Percentiles rank a stretch among this genome's conserved stretches.
phyloP scores from a whole-genome alignment of 139 green algal genomes.

The Astrephomene gubernaculifera region DNA sequence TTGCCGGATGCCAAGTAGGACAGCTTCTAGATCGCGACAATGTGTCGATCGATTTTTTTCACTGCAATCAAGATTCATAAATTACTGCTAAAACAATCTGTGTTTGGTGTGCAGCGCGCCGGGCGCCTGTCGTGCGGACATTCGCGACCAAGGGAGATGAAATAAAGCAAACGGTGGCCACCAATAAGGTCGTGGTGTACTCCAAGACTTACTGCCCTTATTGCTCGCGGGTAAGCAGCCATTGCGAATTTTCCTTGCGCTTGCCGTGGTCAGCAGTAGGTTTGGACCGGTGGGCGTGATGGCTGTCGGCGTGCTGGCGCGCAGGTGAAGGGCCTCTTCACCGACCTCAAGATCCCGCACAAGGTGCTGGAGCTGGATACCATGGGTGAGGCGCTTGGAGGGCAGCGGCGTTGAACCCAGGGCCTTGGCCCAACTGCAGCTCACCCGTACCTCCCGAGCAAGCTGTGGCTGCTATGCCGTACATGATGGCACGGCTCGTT shows the following conservation, averaged over 20 bases:
- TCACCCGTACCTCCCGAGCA: too few species aligned
- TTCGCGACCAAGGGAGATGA: constrained; percentile 5
- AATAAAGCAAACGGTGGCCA: constrained; percentile 15
- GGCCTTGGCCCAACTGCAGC: too few species aligned
- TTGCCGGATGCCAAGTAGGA: not conserved
- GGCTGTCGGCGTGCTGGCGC: too few species aligned
- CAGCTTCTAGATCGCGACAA: not conserved
- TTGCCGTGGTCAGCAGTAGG: too few species aligned
- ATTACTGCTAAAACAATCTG: too few species aligned
- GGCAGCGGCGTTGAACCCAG: too few species aligned
- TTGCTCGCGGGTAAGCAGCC: constrained; percentile 16
- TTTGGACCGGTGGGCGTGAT: too few species aligned
- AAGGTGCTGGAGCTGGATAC: constrained; percentile 42
- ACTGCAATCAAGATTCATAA: too few species aligned
- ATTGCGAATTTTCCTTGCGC: too few species aligned
- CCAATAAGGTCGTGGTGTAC: constrained; percentile 40
- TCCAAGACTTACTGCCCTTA: constrained; percentile 42
- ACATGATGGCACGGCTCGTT: too few species aligned
- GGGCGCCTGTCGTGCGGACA: not conserved
- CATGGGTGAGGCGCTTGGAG: constrained; percentile 46
- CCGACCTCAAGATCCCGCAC: constrained; percentile 26
- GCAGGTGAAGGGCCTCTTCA: constrained; percentile 35
- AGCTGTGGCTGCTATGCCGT: too few species aligned
- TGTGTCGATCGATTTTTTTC: not conserved
- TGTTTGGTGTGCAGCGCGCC: not conserved